Percentiles rank a stretch among this genome's conserved stretches.
phyloP scores from a whole-genome alignment of 2,329 filamentous ascomycete genomes.

The Ceratocystis variospora region DNA sequence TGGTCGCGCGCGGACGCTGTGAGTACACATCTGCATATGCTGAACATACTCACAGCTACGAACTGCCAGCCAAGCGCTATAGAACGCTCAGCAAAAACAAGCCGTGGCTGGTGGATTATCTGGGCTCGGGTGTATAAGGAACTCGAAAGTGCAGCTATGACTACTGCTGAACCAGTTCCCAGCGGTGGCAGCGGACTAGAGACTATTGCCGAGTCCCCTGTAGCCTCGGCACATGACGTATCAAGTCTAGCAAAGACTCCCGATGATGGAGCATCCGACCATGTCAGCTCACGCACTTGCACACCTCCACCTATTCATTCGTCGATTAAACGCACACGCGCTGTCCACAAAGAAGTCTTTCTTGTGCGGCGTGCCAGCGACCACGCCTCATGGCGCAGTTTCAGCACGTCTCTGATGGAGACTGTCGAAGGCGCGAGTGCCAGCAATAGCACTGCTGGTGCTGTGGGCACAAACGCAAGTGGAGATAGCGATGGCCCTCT shows the following conservation, averaged over 20 bases:
- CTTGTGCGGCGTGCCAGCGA: slow-evolving; percentile 48
- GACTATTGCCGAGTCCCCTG: slow-evolving; percentile 14
- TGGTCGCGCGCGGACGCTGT: slow-evolving; percentile 52
- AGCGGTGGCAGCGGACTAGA: slow-evolving; percentile 13
- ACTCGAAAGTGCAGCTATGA: not conserved
- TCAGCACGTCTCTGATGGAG: slow-evolving; percentile 22
- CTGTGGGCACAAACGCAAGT: slow-evolving; percentile 11
- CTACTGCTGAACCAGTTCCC: not conserved
- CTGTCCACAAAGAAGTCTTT: slow-evolving; percentile 44
- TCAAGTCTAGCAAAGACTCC: not conserved
- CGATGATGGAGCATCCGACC: slow-evolving; percentile 18
- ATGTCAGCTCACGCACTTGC: not conserved
- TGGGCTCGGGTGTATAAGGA: slow-evolving; percentile 44
- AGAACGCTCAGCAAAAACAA: slow-evolving; percentile 53
- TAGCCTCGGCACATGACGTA: not conserved
- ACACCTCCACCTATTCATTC: not conserved
- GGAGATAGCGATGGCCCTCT: slow-evolving; percentile 36
- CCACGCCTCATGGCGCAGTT: slow-evolving; percentile 31
- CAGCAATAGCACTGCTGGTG: no score
- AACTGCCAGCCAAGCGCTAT: slow-evolving; percentile 31
- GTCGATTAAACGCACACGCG: slow-evolving; percentile 15
- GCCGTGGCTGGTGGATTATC: slow-evolving; percentile 55
- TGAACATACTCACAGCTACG: slow-evolving; percentile 38
- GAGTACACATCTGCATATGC: slow-evolving; percentile 50
- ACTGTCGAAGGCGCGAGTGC: slow-evolving; percentile 26